phyloP scores from a whole-genome alignment of 768 basidiomycete species.

The Leccinum obscurum region DNA sequence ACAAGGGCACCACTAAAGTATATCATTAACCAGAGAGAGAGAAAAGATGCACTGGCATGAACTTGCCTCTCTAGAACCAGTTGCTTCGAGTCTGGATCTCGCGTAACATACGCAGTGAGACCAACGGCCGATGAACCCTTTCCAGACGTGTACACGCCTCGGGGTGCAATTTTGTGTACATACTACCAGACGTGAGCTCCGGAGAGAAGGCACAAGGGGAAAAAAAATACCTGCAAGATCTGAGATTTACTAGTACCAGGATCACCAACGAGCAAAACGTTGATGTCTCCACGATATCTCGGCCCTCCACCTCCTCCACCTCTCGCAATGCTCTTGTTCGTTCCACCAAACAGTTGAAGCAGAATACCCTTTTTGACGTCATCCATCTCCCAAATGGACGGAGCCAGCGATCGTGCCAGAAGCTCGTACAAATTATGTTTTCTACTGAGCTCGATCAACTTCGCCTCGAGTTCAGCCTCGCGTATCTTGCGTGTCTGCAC shows the following conservation, averaged over 20 bases:
- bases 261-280: conserved; percentile 95
- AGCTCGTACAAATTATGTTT: conserved; percentile 84
- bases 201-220: background rate
- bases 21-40: conserved; percentile 3
- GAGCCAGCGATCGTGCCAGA: conserved; percentile 82
- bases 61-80: conserved; percentile 91
- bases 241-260: conserved; percentile 97
- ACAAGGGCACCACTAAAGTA: conserved; percentile 82
- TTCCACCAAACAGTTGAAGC: conserved; percentile 94
- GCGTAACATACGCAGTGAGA: conserved; percentile 96
- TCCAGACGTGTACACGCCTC: conserved; percentile 96
- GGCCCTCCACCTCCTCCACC: conserved; percentile 97
- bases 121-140: conserved; percentile 99
- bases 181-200: conserved; percentile 53
- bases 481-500: conserved; percentile 38
- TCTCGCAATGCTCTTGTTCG: conserved; percentile 90
- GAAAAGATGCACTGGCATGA: background rate
- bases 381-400: conserved; percentile 97
- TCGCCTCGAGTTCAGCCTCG: conserved; percentile 75
- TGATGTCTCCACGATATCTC: conserved; percentile 96
- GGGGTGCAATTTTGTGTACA: conserved; percentile 97
- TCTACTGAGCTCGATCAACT: conserved; percentile 68
- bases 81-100: conserved; percentile 98
- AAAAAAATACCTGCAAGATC: conserved; percentile 71
- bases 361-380: conserved; percentile 99